Percentiles rank a stretch among this genome's conserved stretches.
Evolutionary conservation across 164 flowering plant genomes (phyloP).

Genomic region (Annona cherimola): DNA sequence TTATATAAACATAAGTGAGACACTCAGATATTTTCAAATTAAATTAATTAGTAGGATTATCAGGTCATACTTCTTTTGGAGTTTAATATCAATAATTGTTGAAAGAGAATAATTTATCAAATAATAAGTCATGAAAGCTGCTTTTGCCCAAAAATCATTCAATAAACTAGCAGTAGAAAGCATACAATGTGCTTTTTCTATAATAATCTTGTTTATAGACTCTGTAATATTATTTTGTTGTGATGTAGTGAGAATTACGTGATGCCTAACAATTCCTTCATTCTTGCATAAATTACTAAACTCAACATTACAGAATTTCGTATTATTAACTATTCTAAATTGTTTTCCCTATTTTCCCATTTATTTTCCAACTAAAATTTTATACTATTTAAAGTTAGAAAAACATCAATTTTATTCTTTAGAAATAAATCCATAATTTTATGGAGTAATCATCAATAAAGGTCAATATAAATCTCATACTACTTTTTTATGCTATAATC

Average conservation of each 20-base stretch:
- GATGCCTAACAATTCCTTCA: neutral
- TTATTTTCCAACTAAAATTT: neutral
- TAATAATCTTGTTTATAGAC: neutral
- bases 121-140: neutral
- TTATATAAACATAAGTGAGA: conserved; percentile 10
- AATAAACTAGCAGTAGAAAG: neutral
- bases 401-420: neutral
- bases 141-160: conserved; percentile 3
- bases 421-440: conserved; percentile 2
- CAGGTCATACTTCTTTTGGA: conserved; percentile 3
- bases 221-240: neutral
- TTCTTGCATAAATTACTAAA: neutral
- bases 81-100: neutral
- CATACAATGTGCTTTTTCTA: neutral
- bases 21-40: conserved; percentile 3
- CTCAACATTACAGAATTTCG: neutral
- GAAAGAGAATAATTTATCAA: neutral
- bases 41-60: conserved; percentile 3
- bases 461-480: too few relatives aligned
- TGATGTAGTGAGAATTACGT: neutral
- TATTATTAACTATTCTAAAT: neutral
- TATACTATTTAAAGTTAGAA: neutral
- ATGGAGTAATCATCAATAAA: conserved; percentile 1
- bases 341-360: neutral
- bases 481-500: too few relatives aligned